phyloP scores from a whole-genome alignment of 139 green algal species.

The Tetratostichococcus sp. region DNA sequence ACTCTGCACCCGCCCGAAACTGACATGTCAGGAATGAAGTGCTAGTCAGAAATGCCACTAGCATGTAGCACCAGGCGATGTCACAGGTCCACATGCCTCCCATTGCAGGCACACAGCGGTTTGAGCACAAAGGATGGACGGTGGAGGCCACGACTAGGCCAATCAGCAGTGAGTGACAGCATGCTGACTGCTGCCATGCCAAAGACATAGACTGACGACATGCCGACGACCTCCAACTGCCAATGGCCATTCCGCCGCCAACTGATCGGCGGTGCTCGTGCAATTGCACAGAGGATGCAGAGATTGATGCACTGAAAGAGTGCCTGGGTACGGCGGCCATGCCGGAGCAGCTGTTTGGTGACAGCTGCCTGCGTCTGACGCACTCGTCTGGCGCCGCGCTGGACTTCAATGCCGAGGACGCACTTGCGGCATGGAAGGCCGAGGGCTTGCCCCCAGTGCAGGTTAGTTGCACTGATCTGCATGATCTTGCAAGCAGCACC shows the following conservation, averaged over 20 bases:
- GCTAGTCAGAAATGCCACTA: no score
- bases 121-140: constrained; percentile 17
- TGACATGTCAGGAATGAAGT: no score
- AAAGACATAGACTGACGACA: not conserved
- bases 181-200: not conserved
- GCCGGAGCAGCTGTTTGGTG: constrained; percentile 81
- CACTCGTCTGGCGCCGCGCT: constrained; percentile 60
- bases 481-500: no score
- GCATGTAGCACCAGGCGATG: no score
- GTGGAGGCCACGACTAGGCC: constrained; percentile 19
- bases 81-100: no score
- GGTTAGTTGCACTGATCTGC: no score
- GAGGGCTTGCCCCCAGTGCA: constrained; percentile 56
- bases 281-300: constrained; percentile 15
- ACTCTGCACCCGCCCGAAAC: no score
- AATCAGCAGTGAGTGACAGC: constrained; percentile 22
- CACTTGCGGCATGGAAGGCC: constrained; percentile 58
- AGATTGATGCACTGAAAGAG: constrained; percentile 8
- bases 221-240: no score
- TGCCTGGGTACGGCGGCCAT: constrained; percentile 32
- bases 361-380: constrained; percentile 49
- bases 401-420: constrained; percentile 66
- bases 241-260: not conserved
- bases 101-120: not conserved
- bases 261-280: no score